Evolutionary conservation across 441 rosid genomes (phyloP).

Genomic region (Sinapis alba): DNA sequence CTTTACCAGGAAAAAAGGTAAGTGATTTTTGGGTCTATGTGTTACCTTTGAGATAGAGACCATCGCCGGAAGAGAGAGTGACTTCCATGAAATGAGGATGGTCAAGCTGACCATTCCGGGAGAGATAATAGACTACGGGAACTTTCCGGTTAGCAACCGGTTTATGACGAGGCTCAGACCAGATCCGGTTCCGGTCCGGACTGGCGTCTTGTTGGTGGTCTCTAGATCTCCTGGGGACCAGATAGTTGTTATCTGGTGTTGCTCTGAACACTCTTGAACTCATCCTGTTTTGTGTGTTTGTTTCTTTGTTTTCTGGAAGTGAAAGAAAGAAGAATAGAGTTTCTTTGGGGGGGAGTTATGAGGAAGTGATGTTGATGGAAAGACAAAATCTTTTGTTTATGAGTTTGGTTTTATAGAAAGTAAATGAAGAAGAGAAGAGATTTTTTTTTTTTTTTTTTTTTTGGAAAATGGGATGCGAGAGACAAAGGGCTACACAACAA

Average conservation of each 20-base stretch:
- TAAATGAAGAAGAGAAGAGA: background rate
- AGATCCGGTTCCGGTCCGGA: constrained; percentile 68
- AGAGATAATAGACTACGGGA: constrained; percentile 63
- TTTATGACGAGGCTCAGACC: constrained; percentile 51
- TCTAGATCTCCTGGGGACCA: constrained; percentile 56
- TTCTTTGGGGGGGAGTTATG: background rate
- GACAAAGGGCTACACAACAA: constrained; percentile 71
- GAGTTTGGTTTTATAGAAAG: constrained; percentile 42
- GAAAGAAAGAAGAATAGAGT: constrained; percentile 17
- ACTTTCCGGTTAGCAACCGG: constrained; percentile 46
- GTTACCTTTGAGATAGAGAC: constrained; percentile 63
- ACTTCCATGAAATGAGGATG: constrained; percentile 81
- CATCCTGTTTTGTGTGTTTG: constrained; percentile 36
- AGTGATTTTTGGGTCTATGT: background rate
- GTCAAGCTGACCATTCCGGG: constrained; percentile 65
- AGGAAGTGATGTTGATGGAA: constrained; percentile 33
- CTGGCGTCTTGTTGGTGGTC: constrained; percentile 52
- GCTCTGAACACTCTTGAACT: constrained; percentile 46
- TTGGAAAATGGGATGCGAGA: constrained; percentile 69
- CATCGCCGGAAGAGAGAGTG: constrained; percentile 55
- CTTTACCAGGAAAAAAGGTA: background rate
- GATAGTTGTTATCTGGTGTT: constrained; percentile 37
- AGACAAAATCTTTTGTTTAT: constrained; percentile 37
- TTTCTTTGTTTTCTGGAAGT: constrained; percentile 18
- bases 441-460: background rate